Evolutionary conservation across 2,329 filamentous ascomycete genomes (phyloP).

Genomic region (Aureobasidium sp.): DNA sequence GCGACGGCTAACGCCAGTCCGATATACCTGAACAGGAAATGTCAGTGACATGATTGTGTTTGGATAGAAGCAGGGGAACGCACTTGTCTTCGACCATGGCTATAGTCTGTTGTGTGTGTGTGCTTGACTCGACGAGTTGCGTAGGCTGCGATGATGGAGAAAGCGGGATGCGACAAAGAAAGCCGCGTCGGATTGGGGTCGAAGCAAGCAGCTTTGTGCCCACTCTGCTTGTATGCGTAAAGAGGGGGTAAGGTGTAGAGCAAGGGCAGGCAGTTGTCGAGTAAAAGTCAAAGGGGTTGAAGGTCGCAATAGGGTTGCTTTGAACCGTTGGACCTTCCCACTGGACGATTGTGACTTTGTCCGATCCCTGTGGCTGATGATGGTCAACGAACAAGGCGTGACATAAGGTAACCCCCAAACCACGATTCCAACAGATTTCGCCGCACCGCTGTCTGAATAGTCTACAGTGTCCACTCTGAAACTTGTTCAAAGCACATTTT

Average conservation of each 20-base stretch:
- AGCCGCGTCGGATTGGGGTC: neutral
- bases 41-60: neutral
- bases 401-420: neutral
- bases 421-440: neutral
- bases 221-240: neutral
- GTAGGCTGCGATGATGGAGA: neutral
- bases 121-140: neutral
- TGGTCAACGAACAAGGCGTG: neutral
- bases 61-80: neutral
- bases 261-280: neutral
- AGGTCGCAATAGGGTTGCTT: slow-evolving; percentile 7
- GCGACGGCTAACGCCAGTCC: slow-evolving; percentile 68
- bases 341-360: neutral
- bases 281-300: slow-evolving; percentile 1
- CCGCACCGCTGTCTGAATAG: slow-evolving; percentile 5
- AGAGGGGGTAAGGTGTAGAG: neutral
- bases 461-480: neutral
- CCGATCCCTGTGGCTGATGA: slow-evolving; percentile 1
- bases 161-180: slow-evolving; percentile 9
- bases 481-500: neutral
- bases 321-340: slow-evolving; percentile 7
- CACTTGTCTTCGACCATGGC: slow-evolving; percentile 16
- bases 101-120: neutral
- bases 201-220: slow-evolving; percentile 1
- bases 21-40: slow-evolving; percentile 54